phyloP scores from a whole-genome alignment of 1,284 basidiomycete species.

The Fomitopsis schrenkii region DNA sequence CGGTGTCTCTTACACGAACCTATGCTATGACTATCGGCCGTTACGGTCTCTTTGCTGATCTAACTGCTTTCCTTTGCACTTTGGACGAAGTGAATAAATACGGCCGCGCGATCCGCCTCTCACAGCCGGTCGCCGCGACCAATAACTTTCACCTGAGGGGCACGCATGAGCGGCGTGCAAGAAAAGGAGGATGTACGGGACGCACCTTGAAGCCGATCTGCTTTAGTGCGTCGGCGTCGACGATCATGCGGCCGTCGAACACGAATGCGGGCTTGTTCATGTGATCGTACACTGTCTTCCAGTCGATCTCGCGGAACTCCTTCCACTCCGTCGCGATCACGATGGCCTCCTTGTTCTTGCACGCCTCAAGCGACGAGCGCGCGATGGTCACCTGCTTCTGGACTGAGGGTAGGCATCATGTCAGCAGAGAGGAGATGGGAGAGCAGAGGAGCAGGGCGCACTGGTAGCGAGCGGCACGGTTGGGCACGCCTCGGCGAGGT shows the following conservation, averaged over 20 bases:
- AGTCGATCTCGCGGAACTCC: constrained; percentile 92
- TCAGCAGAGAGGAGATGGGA: not conserved
- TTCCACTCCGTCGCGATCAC: constrained; percentile 95
- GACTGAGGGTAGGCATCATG: constrained; percentile 41
- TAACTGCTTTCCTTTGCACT: not conserved
- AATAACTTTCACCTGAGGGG: constrained; percentile 27
- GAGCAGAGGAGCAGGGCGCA: constrained; percentile 32
- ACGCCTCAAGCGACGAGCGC: constrained; percentile 80
- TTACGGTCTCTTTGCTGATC: not conserved
- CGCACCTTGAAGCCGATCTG: constrained; percentile 91
- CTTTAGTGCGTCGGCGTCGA: constrained; percentile 77
- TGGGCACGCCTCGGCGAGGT: constrained; percentile 68
- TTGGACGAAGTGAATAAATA: not conserved
- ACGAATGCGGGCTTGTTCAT: constrained; percentile 98
- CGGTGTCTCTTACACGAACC: too few species aligned
- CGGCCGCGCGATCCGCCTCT: not conserved
- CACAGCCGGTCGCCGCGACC: constrained; percentile 25
- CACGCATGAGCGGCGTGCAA: not conserved
- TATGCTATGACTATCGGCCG: not conserved
- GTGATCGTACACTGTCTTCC: constrained; percentile 77
- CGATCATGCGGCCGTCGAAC: constrained; percentile 88
- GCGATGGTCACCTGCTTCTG: constrained; percentile 85
- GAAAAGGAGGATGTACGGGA: constrained; percentile 1
- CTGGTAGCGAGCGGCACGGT: constrained; percentile 50
- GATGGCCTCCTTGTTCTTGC: constrained; percentile 86